Percentiles rank a stretch among this genome's conserved stretches.
Evolutionary conservation across 116 monocot genomes (phyloP).

Genomic region (Posidonia oceanica): DNA sequence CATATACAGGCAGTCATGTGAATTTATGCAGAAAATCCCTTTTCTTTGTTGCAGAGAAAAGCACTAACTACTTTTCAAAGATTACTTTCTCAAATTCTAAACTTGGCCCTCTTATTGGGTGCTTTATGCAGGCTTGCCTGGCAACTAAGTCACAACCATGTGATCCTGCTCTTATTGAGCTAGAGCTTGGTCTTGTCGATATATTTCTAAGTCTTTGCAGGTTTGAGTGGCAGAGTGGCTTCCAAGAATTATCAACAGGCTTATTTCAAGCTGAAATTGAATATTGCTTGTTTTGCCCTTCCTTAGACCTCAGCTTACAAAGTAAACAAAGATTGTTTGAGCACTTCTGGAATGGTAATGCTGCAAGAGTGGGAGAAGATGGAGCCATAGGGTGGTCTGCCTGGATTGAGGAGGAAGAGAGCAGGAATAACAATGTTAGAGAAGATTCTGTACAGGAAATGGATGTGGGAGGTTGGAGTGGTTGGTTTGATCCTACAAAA

Average conservation of each 20-base stretch:
- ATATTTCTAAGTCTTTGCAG: constrained; percentile 73
- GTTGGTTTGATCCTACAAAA: constrained; percentile 54
- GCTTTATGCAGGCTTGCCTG: constrained; percentile 23
- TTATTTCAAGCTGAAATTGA: constrained; percentile 93
- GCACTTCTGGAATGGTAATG: constrained; percentile 83
- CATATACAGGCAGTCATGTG: no score
- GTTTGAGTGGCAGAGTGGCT: constrained; percentile 96
- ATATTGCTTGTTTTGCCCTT: constrained; percentile 70
- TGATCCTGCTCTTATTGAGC: constrained; percentile 39
- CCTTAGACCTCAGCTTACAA: constrained; percentile 48
- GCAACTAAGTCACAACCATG: neutral
- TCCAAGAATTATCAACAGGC: constrained; percentile 76
- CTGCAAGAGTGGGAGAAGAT: constrained; percentile 84
- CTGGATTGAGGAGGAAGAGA: constrained; percentile 72
- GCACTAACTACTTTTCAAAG: no score
- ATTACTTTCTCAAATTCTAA: neutral
- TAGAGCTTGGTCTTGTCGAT: constrained; percentile 81
- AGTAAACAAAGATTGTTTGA: constrained; percentile 88
- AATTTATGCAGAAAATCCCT: no score
- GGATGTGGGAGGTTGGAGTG: constrained; percentile 80
- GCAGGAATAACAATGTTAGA: constrained; percentile 17
- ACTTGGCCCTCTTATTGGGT: neutral
- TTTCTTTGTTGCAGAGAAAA: no score
- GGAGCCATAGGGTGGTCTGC: constrained; percentile 71
- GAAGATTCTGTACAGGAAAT: constrained; percentile 44